A percentile compares a stretch with the other conserved stretches of the same genome.
Conservation (phyloP, 306 rosid genomes). For the Casuarina equisetifolia region DNA sequence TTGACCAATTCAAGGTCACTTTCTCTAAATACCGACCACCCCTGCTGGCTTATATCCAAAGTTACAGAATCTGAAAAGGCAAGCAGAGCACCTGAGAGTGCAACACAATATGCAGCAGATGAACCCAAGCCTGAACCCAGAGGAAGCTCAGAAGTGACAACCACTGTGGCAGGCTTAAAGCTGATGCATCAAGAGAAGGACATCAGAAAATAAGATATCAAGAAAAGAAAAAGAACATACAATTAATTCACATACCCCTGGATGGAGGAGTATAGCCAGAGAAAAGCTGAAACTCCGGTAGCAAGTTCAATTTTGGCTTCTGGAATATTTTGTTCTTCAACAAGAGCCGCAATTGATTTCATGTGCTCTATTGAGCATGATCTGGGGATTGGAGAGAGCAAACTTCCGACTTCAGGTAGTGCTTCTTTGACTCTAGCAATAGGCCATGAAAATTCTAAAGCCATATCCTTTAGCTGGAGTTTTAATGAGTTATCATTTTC, state of each 20-base stretch:
- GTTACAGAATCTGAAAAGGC: slow-evolving; percentile 57
- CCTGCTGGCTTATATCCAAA: slow-evolving; percentile 55
- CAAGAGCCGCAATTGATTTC: slow-evolving; percentile 57
- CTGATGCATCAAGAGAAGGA: slow-evolving; percentile 35
- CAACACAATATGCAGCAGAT: slow-evolving; percentile 80
- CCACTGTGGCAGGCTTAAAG: slow-evolving; percentile 82
- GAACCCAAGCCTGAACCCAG: slow-evolving; percentile 94
- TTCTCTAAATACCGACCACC: slow-evolving; percentile 61
- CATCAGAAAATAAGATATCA: slow-evolving; percentile 17
- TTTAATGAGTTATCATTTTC: slow-evolving; percentile 59
- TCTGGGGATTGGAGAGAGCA: slow-evolving; percentile 45
- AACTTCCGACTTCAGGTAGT: slow-evolving; percentile 42
- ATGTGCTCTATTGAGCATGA: slow-evolving; percentile 62
- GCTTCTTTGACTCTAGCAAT: slow-evolving; percentile 52
- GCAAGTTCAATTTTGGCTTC: slow-evolving; percentile 67
- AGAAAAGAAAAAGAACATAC: neutral
- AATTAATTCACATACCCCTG: slow-evolving; percentile 50
- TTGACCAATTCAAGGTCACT: slow-evolving; percentile 71
- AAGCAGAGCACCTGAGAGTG: slow-evolving; percentile 75
- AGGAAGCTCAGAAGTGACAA: slow-evolving; percentile 82
- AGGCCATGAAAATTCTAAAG: slow-evolving; percentile 86
- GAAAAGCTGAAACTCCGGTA: slow-evolving; percentile 79
- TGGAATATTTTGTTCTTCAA: slow-evolving; percentile 65
- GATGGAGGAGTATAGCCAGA: slow-evolving; percentile 82
- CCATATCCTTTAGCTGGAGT: slow-evolving; percentile 63